These are phyloP conservation scores for Tilletia walkeri DNA, from an alignment of 1,284 basidiomycete genomes.

Conservation along the genomic window DNA sequence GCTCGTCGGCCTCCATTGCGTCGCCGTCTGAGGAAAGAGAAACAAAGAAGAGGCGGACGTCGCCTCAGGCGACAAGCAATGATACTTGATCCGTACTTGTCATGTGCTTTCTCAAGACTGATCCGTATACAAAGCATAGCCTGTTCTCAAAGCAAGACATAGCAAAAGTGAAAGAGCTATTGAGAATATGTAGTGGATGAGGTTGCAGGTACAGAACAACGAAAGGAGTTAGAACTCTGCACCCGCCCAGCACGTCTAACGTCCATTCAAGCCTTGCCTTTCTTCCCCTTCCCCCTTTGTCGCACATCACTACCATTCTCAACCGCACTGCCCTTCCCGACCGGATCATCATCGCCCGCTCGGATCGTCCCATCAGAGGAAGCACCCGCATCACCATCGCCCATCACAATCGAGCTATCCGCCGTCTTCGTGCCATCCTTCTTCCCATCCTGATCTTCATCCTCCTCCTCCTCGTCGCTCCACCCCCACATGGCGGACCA, in stretches of 20 bases:
- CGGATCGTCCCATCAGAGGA: conserved; percentile 1
- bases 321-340: too few relatives aligned
- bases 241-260: too few relatives aligned
- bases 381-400: background rate
- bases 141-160: too few relatives aligned
- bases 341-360: background rate
- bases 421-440: conserved; percentile 19
- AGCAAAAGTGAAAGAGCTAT: too few relatives aligned
- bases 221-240: too few relatives aligned
- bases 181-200: too few relatives aligned
- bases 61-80: background rate
- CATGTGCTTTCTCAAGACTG: too few relatives aligned
- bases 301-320: background rate
- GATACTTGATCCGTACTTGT: background rate
- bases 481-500: conserved; percentile 46
- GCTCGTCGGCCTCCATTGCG: background rate
- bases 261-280: background rate
- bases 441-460: background rate
- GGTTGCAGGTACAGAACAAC: too few relatives aligned
- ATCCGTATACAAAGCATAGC: too few relatives aligned
- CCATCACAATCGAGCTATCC: background rate
- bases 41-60: background rate
- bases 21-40: too few relatives aligned
- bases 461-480: conserved; percentile 39
- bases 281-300: background rate